Conservation (phyloP, 257 asterid genomes). For the Asclepias syriaca region DNA sequence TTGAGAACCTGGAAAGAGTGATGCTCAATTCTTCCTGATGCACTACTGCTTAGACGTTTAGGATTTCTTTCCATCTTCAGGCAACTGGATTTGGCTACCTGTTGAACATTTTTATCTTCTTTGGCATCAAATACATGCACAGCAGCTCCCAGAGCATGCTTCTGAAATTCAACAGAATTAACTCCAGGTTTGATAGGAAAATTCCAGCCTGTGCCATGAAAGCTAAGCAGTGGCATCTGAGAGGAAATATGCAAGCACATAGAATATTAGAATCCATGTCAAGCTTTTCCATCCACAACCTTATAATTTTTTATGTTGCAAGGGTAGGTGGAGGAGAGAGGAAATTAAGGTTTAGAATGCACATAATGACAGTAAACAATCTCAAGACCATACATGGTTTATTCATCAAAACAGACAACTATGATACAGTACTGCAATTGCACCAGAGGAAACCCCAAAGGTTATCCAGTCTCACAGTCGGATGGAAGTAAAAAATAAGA, state of each 20-base stretch:
- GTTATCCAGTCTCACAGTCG: not conserved
- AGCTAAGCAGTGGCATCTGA: conserved; percentile 30
- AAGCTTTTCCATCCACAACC: not conserved
- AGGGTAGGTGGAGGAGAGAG: not conserved
- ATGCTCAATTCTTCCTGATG: conserved; percentile 22
- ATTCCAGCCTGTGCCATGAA: conserved; percentile 19
- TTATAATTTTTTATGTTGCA: not conserved
- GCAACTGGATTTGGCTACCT: conserved; percentile 7
- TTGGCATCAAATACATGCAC: conserved; percentile 6
- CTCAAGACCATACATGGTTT: not conserved
- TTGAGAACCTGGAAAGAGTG: conserved; percentile 38
- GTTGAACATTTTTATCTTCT: conserved; percentile 9
- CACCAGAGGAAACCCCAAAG: not conserved
- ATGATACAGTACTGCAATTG: not conserved
- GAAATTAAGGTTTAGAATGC: not conserved
- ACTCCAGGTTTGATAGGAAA: conserved; percentile 13
- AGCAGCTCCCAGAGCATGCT: conserved; percentile 6
- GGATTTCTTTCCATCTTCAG: conserved; percentile 36
- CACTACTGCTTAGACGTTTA: conserved; percentile 30
- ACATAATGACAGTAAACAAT: not conserved
- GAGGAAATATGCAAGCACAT: conserved; percentile 8
- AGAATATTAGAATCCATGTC: not conserved
- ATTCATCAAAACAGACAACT: not conserved
- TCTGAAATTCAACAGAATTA: not conserved
- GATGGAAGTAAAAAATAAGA: not conserved